Conservation (phyloP, 1,284 basidiomycete species). For the Xerocomus amazonicus region DNA sequence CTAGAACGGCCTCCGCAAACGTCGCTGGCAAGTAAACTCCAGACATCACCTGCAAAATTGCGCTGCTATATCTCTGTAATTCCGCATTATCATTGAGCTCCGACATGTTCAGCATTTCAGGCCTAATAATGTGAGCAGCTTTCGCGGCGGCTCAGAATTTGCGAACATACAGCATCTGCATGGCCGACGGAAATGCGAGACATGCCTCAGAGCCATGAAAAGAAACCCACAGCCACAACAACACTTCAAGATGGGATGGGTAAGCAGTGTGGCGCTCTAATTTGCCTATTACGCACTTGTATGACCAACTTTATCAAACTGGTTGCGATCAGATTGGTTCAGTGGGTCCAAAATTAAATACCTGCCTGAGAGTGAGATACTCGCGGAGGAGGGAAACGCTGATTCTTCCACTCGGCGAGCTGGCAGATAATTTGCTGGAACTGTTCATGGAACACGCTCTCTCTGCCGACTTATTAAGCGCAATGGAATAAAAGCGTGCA, state of each 20-base stretch:
- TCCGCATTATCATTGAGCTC: slow-evolving; percentile 78
- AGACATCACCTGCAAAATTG: slow-evolving; percentile 72
- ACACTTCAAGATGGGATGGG: slow-evolving; percentile 43
- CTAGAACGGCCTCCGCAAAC: slow-evolving; percentile 57
- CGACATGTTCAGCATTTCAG: slow-evolving; percentile 76
- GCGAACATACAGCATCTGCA: slow-evolving; percentile 67
- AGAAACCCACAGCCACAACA: slow-evolving; percentile 78
- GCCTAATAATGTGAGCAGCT: slow-evolving; percentile 41
- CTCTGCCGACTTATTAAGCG: slow-evolving; percentile 37
- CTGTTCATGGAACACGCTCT: slow-evolving; percentile 53
- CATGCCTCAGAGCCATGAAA: slow-evolving; percentile 67
- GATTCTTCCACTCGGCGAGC: slow-evolving; percentile 65
- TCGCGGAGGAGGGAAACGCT: slow-evolving; percentile 81
- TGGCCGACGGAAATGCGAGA: slow-evolving; percentile 69
- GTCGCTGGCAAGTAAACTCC: slow-evolving; percentile 62
- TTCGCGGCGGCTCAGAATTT: slow-evolving; percentile 1
- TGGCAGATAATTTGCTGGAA: slow-evolving; percentile 53
- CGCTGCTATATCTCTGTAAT: slow-evolving; percentile 67
- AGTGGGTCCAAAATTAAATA: slow-evolving; percentile 4
- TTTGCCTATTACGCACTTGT: slow-evolving; percentile 49
- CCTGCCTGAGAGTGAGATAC: slow-evolving; percentile 68
- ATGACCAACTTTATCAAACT: slow-evolving; percentile 86
- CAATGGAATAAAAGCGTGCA: not conserved
- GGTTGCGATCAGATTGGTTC: slow-evolving; percentile 18
- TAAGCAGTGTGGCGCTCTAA: slow-evolving; percentile 10